These are phyloP conservation scores for Cladophialophora immunda DNA, from an alignment of 2,329 filamentous ascomycete genomes.

Conservation along the genomic window DNA sequence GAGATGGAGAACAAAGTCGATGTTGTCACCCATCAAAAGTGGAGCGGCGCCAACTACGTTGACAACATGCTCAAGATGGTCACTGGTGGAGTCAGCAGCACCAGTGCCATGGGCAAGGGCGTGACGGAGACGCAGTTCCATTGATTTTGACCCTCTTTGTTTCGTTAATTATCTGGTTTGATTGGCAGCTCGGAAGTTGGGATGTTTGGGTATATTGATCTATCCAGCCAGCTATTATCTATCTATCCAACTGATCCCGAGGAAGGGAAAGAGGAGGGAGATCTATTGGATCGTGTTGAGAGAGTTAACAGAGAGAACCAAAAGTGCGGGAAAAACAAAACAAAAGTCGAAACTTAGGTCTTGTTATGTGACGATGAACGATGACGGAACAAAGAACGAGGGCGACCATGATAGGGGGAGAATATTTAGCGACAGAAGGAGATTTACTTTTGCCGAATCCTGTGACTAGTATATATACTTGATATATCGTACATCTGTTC, in stretches of 20 bases:
- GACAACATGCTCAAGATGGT: constrained; percentile 98
- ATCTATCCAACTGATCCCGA: not conserved
- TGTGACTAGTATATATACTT: constrained; percentile 2
- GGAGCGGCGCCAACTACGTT: constrained; percentile 93
- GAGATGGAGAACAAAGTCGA: constrained; percentile 92
- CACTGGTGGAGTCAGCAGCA: constrained; percentile 87
- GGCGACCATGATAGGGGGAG: not conserved
- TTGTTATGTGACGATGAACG: not conserved
- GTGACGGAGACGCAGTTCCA: constrained; percentile 99
- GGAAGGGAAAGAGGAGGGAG: not conserved
- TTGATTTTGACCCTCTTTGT: constrained; percentile 37
- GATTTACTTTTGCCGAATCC: not conserved
- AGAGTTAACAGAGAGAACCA: not conserved
- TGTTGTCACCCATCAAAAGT: constrained; percentile 99
- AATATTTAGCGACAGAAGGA: not conserved
- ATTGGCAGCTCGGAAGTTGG: not conserved
- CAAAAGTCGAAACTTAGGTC: not conserved
- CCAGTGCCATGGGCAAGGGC: constrained; percentile 95
- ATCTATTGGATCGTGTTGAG: not conserved
- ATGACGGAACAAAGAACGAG: not conserved
- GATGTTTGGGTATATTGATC: not conserved
- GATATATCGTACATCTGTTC: not conserved
- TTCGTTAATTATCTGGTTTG: not conserved
- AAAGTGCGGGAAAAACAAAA: not conserved
- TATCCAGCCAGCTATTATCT: not conserved